A percentile compares a stretch with the other conserved stretches of the same genome.
Evolutionary conservation across 495 filamentous ascomycete species (phyloP).

Genomic region (Penicillium arizonense): DNA sequence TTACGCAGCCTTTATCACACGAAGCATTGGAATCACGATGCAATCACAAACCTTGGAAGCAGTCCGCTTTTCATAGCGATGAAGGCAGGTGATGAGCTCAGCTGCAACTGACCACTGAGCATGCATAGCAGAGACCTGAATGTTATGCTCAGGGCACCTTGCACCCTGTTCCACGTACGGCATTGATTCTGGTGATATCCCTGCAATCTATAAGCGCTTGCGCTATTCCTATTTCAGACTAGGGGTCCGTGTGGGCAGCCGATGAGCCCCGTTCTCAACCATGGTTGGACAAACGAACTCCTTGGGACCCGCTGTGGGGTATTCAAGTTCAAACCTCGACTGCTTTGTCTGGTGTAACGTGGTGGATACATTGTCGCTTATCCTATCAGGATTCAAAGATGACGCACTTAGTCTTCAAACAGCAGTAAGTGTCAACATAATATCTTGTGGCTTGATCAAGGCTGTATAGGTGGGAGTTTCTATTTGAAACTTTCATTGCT

Average conservation of each 20-base stretch:
- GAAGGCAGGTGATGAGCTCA: neutral
- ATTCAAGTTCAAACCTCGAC: too few relatives aligned
- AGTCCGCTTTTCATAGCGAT: neutral
- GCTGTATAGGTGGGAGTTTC: too few relatives aligned
- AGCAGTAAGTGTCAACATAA: too few relatives aligned
- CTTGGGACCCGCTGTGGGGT: neutral
- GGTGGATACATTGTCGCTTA: too few relatives aligned
- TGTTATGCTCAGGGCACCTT: neutral
- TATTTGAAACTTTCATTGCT: too few relatives aligned
- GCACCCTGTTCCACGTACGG: neutral
- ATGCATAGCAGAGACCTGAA: neutral
- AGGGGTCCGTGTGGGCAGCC: neutral
- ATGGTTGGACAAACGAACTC: neutral
- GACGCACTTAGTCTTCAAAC: too few relatives aligned
- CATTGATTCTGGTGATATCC: neutral
- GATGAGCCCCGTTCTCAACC: neutral
- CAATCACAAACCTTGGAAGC: neutral
- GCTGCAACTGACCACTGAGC: neutral
- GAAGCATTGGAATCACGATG: too few relatives aligned
- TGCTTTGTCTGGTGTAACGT: too few relatives aligned
- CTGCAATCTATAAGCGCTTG: conserved; percentile 2
- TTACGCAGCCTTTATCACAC: too few relatives aligned
- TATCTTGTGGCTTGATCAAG: too few relatives aligned
- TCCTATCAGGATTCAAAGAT: too few relatives aligned
- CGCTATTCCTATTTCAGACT: neutral